Evolutionary conservation across 2,329 filamentous ascomycete genomes (phyloP).

Genomic region (Pseudogymnoascus sp.): DNA sequence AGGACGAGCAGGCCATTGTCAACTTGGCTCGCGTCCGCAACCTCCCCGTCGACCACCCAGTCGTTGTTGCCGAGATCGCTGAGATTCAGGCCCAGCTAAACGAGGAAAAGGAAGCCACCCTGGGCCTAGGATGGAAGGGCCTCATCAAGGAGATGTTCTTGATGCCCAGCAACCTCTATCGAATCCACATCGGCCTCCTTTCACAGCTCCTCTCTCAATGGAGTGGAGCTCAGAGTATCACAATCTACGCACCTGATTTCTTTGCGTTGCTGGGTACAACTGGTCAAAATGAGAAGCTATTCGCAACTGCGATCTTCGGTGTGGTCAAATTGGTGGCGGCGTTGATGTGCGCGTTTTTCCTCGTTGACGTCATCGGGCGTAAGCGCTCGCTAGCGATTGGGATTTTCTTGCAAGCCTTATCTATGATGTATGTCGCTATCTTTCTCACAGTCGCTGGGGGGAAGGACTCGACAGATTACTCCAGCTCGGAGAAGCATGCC

Average conservation of each 20-base stretch:
- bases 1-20: constrained; percentile 50
- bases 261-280: constrained; percentile 66
- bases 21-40: constrained; percentile 53
- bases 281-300: constrained; percentile 61
- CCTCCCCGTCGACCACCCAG: constrained; percentile 52
- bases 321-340: constrained; percentile 65
- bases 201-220: constrained; percentile 69
- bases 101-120: constrained; percentile 65
- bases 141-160: constrained; percentile 63
- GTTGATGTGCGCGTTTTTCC: constrained; percentile 65
- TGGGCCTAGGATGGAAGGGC: constrained; percentile 57
- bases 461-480: constrained; percentile 42
- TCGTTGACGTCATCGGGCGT: constrained; percentile 72
- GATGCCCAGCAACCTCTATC: constrained; percentile 63
- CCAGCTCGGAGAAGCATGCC: constrained; percentile 42
- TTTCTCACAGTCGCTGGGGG: constrained; percentile 60
- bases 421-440: constrained; percentile 56
- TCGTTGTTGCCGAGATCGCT: constrained; percentile 54
- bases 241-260: constrained; percentile 67
- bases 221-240: no score
- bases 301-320: constrained; percentile 70
- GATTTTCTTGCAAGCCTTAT: constrained; percentile 52
- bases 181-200: constrained; percentile 61
- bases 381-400: constrained; percentile 59
- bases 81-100: constrained; percentile 61